Conservation (phyloP, 148 eudicot species). For the Bassia scoparia region DNA sequence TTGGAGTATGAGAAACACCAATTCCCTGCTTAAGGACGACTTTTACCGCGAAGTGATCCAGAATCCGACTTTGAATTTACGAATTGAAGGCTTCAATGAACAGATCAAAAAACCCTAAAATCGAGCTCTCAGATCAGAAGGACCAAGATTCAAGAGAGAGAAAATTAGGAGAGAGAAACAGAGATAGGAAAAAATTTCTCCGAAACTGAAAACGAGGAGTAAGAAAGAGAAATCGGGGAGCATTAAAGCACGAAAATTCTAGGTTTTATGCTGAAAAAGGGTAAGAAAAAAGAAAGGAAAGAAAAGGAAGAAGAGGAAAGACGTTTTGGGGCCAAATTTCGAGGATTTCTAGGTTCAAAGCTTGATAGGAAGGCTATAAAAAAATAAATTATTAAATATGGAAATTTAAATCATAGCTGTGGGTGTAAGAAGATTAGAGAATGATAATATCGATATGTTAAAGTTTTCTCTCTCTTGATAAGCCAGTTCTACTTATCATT, state of each 20-base stretch:
- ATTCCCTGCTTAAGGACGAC: conserved; percentile 86
- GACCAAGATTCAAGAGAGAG: background rate
- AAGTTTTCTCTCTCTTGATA: conserved; percentile 3
- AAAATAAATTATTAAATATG: background rate
- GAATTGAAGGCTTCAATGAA: background rate
- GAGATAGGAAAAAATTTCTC: conserved; percentile 6
- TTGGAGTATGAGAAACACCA: conserved; percentile 82
- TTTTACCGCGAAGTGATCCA: conserved; percentile 21
- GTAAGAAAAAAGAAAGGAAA: background rate
- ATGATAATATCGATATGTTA: conserved; percentile 20
- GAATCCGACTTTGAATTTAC: conserved; percentile 13
- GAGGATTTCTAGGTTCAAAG: conserved; percentile 50
- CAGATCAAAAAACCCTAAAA: conserved; percentile 2
- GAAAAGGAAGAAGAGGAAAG: background rate
- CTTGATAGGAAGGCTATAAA: conserved; percentile 22
- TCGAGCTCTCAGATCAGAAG: background rate
- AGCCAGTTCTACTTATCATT: no score
- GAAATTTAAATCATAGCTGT: background rate
- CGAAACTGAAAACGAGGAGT: background rate
- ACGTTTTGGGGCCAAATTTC: background rate
- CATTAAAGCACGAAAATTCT: background rate
- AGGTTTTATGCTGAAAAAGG: conserved; percentile 12
- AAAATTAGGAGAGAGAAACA: conserved; percentile 6
- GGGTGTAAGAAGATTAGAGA: conserved; percentile 11
- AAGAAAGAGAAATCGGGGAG: background rate